Conservation (phyloP, 148 eudicot species). For the Rhododendron ovatum region DNA sequence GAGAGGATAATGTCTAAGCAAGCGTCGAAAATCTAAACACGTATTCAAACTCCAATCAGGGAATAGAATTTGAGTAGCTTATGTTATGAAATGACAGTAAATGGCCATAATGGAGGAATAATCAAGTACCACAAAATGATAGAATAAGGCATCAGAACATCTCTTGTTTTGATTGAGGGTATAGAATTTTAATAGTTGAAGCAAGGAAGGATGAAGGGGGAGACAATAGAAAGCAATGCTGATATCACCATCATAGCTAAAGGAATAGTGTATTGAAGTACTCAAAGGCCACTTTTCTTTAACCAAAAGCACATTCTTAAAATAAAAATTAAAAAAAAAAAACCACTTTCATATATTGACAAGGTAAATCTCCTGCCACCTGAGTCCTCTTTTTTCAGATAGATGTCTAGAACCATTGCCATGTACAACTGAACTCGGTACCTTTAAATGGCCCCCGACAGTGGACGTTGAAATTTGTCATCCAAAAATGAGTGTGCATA, state of each 20-base stretch:
- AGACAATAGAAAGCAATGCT: constrained; percentile 2
- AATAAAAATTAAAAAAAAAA: neutral
- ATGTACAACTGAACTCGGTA: neutral
- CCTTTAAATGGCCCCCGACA: neutral
- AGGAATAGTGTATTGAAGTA: neutral
- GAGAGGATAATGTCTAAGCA: neutral
- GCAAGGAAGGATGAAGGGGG: neutral
- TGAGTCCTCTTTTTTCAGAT: neutral
- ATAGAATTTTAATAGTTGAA: constrained; percentile 11
- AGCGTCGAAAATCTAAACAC: neutral
- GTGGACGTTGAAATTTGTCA: neutral
- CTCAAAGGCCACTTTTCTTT: neutral
- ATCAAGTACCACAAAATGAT: constrained; percentile 9
- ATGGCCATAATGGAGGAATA: neutral
- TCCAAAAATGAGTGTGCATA: neutral
- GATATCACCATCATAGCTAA: constrained; percentile 18
- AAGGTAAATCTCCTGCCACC: neutral
- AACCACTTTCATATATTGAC: neutral
- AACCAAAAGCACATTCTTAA: neutral
- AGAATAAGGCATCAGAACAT: constrained; percentile 15
- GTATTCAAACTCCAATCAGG: neutral
- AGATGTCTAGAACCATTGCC: neutral
- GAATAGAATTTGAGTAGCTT: neutral
- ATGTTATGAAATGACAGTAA: neutral
- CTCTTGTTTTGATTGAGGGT: constrained; percentile 10